Base-by-base conservation (phyloP, 306 rosid species). In the Cicer bijugum region DNA sequence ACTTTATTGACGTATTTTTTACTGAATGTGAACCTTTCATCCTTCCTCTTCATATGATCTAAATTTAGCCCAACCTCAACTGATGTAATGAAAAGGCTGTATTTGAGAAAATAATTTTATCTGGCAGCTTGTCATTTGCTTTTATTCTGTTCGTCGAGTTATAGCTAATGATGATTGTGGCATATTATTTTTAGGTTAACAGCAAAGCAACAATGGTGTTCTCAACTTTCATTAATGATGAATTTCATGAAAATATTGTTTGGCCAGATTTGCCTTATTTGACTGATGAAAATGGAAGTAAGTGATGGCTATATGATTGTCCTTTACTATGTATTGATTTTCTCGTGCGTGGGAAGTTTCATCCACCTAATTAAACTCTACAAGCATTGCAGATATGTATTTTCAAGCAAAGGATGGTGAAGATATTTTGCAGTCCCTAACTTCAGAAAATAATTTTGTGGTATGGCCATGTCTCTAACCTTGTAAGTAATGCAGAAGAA, bases 251-350 rank as follows among this genome's bases (percentile, higher is more conserved):
- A 68, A 89, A 91, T 82, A 80, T 87, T 75, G 77, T 94, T 77
- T 91, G 90, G 96, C 99, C 99, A 2, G 97, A 94, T 73, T 82
- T 94, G 86, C 96, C 97, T 67, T 91, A 91, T 82, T 87, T 91
- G 84, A 88, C 91, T 69, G 99, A 94, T 84, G 95, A 91, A 70
- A 92, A 82, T 82, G 99, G 97, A 87, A 89, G 97, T 94, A 85
- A 85, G 98, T 86, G 84, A 67, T 35, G 79, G 62, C 52, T 74
- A 69, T 60, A 60, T 75, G 82, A 57, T 64, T 78, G n/a, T 15
- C 65, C 14, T 80, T 51, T 66, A 80, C 10, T 48, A 17, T 19
- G 19, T 45, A 42, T 67, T 50, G 16, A 15, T 67, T 78, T 74
- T 81, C 19, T 65, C 10, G 58, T 75, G 77, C 82, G 65, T 16